Percentiles rank a stretch among this genome's conserved stretches.
phyloP scores from a whole-genome alignment of 805 yeast species.

The Yamadazyma philogaea region DNA sequence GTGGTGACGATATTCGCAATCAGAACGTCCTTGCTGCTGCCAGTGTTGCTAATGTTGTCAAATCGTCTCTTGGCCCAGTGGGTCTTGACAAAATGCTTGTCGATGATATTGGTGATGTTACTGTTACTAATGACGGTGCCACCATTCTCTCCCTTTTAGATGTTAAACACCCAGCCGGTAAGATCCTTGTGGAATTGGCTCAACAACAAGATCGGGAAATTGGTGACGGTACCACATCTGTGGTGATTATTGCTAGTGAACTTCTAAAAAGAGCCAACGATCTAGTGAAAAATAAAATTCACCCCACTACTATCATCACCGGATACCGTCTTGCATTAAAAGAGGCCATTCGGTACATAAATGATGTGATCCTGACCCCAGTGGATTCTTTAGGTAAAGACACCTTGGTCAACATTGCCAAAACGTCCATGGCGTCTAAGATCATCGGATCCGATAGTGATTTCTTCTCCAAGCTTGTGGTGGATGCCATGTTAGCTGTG shows the following conservation, averaged over 20 bases:
- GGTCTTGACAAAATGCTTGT: constrained; percentile 98
- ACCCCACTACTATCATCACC: constrained; percentile 96
- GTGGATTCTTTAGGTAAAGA: constrained; percentile 81
- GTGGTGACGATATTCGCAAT: constrained; percentile 94
- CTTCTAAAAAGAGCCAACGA: constrained; percentile 89
- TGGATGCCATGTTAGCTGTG: constrained; percentile 93
- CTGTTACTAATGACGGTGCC: constrained; percentile 98
- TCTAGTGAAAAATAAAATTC: constrained; percentile 86
- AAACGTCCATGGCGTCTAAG: constrained; percentile 95
- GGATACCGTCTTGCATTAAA: constrained; percentile 92
- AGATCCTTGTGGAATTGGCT: constrained; percentile 92
- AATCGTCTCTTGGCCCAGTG: constrained; percentile 95
- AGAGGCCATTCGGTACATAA: constrained; percentile 85
- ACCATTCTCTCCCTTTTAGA: constrained; percentile 86
- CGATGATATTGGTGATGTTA: constrained; percentile 98
- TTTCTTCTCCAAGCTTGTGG: constrained; percentile 86
- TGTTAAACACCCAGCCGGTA: constrained; percentile 99
- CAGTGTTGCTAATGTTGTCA: constrained; percentile 79
- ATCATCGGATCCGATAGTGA: constrained; percentile 93
- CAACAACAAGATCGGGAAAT: constrained; percentile 99
- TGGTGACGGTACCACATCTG: constrained; percentile 98
- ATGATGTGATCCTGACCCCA: constrained; percentile 76
- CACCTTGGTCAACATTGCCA: constrained; percentile 85
- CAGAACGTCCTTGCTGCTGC: constrained; percentile 95
- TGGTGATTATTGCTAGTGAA: constrained; percentile 93